phyloP scores from a whole-genome alignment of 129 eudicot species.

The Cynara cardunculus region DNA sequence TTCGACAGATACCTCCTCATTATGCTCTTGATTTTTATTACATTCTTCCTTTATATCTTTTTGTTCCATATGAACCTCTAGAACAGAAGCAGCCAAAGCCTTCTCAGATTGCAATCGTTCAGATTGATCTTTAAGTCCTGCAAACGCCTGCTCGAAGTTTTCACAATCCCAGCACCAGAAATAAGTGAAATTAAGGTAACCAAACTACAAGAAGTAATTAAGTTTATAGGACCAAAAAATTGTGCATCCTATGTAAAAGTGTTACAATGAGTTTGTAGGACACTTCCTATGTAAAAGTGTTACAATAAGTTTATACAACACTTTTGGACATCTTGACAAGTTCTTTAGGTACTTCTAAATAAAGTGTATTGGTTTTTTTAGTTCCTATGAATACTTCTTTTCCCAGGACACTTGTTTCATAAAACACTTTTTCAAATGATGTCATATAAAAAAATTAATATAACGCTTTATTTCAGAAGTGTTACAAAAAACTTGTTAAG shows the following conservation, averaged over 20 bases:
- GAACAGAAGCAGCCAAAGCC: conserved; percentile 35
- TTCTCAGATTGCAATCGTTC: conserved; percentile 42
- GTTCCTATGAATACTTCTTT: too few species aligned
- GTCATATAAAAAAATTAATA: background rate
- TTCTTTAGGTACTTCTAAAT: too few species aligned
- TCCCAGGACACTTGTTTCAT: background rate
- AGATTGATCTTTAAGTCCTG: conserved; percentile 44
- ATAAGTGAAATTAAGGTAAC: conserved; percentile 5
- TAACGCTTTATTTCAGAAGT: background rate
- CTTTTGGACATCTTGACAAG: background rate
- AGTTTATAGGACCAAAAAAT: background rate
- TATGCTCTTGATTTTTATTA: conserved; percentile 23
- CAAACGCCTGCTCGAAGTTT: conserved; percentile 53
- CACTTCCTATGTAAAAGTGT: too few species aligned
- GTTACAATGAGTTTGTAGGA: too few species aligned
- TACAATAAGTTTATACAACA: too few species aligned
- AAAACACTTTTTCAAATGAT: background rate
- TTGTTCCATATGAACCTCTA: conserved; percentile 30
- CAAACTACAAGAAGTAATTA: background rate
- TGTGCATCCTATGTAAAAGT: too few species aligned
- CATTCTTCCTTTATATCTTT: conserved; percentile 20
- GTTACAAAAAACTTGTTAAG: background rate
- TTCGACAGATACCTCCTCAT: conserved; percentile 29
- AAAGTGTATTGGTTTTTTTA: too few species aligned
- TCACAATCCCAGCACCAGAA: background rate